Base-by-base conservation (phyloP, 441 rosid genomes). In the Melastoma candidum region DNA sequence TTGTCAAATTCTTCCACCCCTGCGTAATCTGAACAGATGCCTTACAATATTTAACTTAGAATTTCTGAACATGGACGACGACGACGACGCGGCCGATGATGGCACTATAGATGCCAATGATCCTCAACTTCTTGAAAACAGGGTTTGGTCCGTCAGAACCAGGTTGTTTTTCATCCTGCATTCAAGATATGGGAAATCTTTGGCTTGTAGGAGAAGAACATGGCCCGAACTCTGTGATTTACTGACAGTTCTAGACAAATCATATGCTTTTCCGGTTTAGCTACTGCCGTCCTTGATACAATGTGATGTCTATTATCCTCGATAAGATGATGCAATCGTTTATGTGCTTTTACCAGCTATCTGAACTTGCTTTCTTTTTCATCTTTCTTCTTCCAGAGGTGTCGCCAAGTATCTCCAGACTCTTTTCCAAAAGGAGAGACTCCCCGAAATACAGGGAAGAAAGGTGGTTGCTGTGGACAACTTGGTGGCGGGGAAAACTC, bases 91-190 rank as follows among this genome's bases (percentile, higher is more conserved):
- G 59, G 94, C 80, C 51, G 81, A 87, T 48, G 81, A 81, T 58
- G 86, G 70, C 22, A 47, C 64, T 61, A 72, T 75, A 27, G 54
- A 71, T 64, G 71, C 67, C 56, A 90, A 87, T 49, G 94, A 83
- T 26, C 54, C 81, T 58, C 73, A 63, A 60, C 77, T 89, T 70
- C 78, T 83, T 47, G 99, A 89, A 60, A 94, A 90, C 59, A 87
- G 77, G 71, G 95, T 97, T 26, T 94, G 99, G 99, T 90, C 97
- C 70, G 83, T 96, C 54, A 97, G 97, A 57, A 87, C 99, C 52
- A 94, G 96, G 99, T 94, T 12, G 8, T 44, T 17, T 17, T 41
- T 17, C 22, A 17, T 17, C 26, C 22, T 32, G 12, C 39, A 22
- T n/a, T 53, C 24, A 39, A 27, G 51, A 10, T 43, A 24, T 44